These are phyloP conservation scores for Diaporthe helianthi DNA, from an alignment of 2,329 filamentous ascomycete species.

Conservation along the genomic window DNA sequence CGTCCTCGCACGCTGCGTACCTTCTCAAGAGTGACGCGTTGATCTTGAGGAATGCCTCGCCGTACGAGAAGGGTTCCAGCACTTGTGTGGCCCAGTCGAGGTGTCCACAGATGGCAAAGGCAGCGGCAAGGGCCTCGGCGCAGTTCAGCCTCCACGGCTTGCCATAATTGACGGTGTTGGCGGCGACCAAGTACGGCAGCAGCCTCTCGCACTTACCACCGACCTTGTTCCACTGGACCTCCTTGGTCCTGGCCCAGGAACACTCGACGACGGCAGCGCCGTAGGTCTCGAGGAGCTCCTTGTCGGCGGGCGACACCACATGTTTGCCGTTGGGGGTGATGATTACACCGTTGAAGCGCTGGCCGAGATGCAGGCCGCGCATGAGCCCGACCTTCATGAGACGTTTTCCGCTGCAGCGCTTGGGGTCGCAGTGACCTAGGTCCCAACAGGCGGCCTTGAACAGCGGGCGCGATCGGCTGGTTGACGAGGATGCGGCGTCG, in stretches of 20 bases:
- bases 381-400: constrained; percentile 92
- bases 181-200: constrained; percentile 92
- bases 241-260: constrained; percentile 90
- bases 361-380: constrained; percentile 89
- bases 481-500: constrained; percentile 35
- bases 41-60: constrained; percentile 87
- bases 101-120: constrained; percentile 92
- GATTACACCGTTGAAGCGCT: constrained; percentile 90
- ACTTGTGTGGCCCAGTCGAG: constrained; percentile 88
- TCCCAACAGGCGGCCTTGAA: constrained; percentile 99
- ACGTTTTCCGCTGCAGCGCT: constrained; percentile 93
- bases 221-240: constrained; percentile 90
- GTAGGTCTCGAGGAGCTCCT: constrained; percentile 80
- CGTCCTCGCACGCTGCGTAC: constrained; percentile 84
- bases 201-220: constrained; percentile 92
- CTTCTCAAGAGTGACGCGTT: constrained; percentile 81
- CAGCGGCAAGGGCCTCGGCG: constrained; percentile 90
- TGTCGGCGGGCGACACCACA: constrained; percentile 83
- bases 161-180: constrained; percentile 97
- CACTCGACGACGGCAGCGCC: constrained; percentile 97
- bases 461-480: constrained; percentile 49
- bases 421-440: constrained; percentile 95
- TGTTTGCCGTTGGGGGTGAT: constrained; percentile 94
- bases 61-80: constrained; percentile 86
- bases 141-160: constrained; percentile 95